A percentile compares a stretch with the other conserved stretches of the same genome.
phyloP scores from a whole-genome alignment of 164 flowering plant genomes.

The Macadamia tetraphylla region DNA sequence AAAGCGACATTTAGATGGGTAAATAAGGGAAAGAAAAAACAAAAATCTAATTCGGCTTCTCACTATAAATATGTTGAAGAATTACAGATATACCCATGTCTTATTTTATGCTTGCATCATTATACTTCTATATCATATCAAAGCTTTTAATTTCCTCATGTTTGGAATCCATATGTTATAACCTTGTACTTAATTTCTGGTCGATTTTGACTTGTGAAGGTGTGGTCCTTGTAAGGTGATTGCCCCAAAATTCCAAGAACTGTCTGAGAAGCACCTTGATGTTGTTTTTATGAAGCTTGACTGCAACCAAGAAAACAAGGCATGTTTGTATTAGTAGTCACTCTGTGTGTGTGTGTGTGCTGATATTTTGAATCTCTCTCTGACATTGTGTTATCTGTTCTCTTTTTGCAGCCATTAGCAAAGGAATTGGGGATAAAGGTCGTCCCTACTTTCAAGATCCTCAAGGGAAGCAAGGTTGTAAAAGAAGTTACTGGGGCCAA shows the following conservation, averaged over 20 bases:
- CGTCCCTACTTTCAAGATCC: constrained; percentile 94
- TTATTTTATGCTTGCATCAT: no score
- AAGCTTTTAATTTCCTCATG: no score
- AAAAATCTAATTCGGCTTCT: no score
- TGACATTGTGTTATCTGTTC: constrained; percentile 8
- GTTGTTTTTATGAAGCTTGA: constrained; percentile 87
- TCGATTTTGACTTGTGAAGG: constrained; percentile 30
- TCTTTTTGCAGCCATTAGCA: constrained; percentile 65
- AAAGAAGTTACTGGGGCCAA: constrained; percentile 94
- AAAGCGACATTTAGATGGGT: no score
- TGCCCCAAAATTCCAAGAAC: constrained; percentile 67
- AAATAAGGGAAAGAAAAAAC: no score
- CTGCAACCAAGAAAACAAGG: constrained; percentile 92
- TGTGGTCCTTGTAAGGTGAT: constrained; percentile 97
- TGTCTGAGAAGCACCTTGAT: constrained; percentile 64
- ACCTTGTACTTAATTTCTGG: no score
- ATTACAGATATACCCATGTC: no score
- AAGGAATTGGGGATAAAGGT: constrained; percentile 89
- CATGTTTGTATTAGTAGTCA: constrained; percentile 10
- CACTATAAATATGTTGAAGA: no score
- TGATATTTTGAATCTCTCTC: background rate
- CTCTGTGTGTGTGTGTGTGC: no score
- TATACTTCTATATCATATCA: no score
- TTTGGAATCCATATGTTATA: no score
- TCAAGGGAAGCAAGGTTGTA: constrained; percentile 61